Base-by-base conservation (phyloP, 768 basidiomycete species). In the Suillus variegatus region DNA sequence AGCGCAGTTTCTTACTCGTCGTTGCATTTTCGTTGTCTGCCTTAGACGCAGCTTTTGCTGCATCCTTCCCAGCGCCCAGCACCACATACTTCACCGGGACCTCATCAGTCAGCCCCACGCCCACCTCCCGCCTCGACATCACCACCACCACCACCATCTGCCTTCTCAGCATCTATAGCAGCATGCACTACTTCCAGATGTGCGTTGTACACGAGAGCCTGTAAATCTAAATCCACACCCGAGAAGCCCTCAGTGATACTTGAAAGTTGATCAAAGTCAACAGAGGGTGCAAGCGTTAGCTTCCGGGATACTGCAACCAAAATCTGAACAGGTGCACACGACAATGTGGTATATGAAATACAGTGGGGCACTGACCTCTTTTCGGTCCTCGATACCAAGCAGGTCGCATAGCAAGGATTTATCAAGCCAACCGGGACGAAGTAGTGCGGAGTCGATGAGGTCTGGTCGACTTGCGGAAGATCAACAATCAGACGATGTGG, bases 371-470 rank as follows among this genome's bases (percentile, higher is more conserved):
- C 86, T 61, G 63, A 94, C 96, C 72, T 97, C 95, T 72, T 85
- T 84, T 22, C 97, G 87, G 69, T 98, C 97, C 49, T 83, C 78
- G 4, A 77, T 70, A 61, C 85, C 79, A 1, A 97, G 97, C 89
- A 99, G 96, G 73, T 94, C 88, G 74, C 97, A 99, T 3, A 99
- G 79, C 1, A 99, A 76, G 0, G 92, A 90, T 75, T 97, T 99
- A 76, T 99, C 97, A 54, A 99, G 82, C 49, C 97, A 91, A 8
- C 97, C 97, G 1, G 97, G 97, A 8, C 97, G 94, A 36, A 99
- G 86, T 4, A 99, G 82, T 8, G 97, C 97, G 7, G 94, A 88
- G 76, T 99, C 97, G 66, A 99, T 98, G 60, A 99, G 84, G 77
- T 99, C 97, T 0, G 97, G 97, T 25, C 97, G 94, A 73, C 96